Percentiles rank a stretch among this genome's conserved stretches.
These are phyloP conservation scores for Globomyces sp. DNA, from an alignment of 371 early-diverging fungal species.

Conservation along the genomic window DNA sequence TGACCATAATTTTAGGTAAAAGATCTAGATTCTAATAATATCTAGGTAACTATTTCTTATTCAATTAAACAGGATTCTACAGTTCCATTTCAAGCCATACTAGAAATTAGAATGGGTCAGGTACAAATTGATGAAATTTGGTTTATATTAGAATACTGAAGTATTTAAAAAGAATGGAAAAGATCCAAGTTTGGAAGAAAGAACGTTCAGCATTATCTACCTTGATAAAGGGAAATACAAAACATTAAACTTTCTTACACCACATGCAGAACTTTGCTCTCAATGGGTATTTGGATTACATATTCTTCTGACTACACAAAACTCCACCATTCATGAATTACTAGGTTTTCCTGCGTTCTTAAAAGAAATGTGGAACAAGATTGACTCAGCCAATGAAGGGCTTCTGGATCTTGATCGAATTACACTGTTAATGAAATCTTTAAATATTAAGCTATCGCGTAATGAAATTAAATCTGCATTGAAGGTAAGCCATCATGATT, in stretches of 20 bases:
- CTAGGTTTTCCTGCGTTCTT: slow-evolving; percentile 30
- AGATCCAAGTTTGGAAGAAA: slow-evolving; percentile 35
- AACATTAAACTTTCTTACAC: slow-evolving; percentile 51
- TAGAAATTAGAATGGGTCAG: slow-evolving; percentile 49
- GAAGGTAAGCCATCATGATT: slow-evolving; percentile 27
- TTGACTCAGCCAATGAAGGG: slow-evolving; percentile 20
- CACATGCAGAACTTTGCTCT: slow-evolving; percentile 35
- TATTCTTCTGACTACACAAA: slow-evolving; percentile 38
- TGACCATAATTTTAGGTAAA: too few species aligned
- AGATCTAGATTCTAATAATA: too few species aligned
- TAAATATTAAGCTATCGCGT: slow-evolving; percentile 46
- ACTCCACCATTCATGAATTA: slow-evolving; percentile 22
- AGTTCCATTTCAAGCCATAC: slow-evolving; percentile 14
- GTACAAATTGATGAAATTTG: too few species aligned
- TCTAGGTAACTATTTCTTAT: too few species aligned
- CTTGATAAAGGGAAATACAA: slow-evolving; percentile 42
- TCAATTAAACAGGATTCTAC: too few species aligned
- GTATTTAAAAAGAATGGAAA: slow-evolving; percentile 47
- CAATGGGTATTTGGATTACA: slow-evolving; percentile 48
- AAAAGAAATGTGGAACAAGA: slow-evolving; percentile 31
- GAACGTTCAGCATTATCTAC: slow-evolving; percentile 50
- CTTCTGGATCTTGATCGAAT: slow-evolving; percentile 41
- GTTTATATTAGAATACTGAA: slow-evolving; percentile 33
- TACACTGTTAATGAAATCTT: slow-evolving; percentile 36
- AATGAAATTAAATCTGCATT: slow-evolving; percentile 48